These are phyloP conservation scores for Pilasporangium apinafurcum DNA, from an alignment of 352 stramenopile species.

Conservation along the genomic window DNA sequence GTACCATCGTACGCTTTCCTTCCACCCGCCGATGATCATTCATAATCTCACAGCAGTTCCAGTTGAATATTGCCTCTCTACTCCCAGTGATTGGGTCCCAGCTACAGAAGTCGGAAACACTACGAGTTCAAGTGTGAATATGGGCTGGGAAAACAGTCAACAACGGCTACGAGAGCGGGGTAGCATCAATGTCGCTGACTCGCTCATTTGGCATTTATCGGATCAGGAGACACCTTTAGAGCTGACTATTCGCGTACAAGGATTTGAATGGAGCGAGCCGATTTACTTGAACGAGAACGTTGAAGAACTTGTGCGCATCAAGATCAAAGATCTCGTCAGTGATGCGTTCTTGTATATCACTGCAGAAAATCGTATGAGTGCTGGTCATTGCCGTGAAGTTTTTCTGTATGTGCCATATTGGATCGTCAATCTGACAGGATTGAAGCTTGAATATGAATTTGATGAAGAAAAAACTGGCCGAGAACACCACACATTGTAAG, in stretches of 20 bases:
- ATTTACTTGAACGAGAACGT: conserved; percentile 46
- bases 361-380: conserved; percentile 45
- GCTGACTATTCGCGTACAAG: conserved; percentile 73
- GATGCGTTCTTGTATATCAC: conserved; percentile 68
- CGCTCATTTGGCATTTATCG: conserved; percentile 78
- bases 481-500: conserved; percentile 63
- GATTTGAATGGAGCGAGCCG: conserved; percentile 82
- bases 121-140: conserved; percentile 26
- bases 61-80: conserved; percentile 69
- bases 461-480: conserved; percentile 63
- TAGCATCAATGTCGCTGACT: conserved; percentile 73
- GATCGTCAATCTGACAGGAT: conserved; percentile 82
- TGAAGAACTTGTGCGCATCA: conserved; percentile 51
- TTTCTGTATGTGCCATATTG: conserved; percentile 85
- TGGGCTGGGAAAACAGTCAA: conserved; percentile 68
- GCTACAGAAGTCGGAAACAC: conserved; percentile 26
- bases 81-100: conserved; percentile 66
- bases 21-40: conserved; percentile 72
- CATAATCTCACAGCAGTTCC: conserved; percentile 70
- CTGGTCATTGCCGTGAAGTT: conserved; percentile 56
- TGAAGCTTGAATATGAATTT: conserved; percentile 82
- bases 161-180: conserved; percentile 73
- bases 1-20: conserved; percentile 71
- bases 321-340: conserved; percentile 76
- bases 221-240: conserved; percentile 73